phyloP scores from a whole-genome alignment of 768 basidiomycete species.

The Ramaria sp. region DNA sequence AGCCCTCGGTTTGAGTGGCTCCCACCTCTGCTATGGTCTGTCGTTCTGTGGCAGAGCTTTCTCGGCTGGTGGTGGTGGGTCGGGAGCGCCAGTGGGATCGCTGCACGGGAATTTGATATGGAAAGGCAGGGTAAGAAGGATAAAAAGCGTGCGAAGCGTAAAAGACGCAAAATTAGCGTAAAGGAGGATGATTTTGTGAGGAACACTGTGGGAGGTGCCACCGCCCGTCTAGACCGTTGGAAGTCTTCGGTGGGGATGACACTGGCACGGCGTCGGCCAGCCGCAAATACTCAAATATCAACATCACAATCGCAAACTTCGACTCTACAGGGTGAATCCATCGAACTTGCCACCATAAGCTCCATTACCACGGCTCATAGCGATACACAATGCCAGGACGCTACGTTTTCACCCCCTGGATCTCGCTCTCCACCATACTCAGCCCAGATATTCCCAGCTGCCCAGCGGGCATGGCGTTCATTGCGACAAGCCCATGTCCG shows the following conservation, averaged over 20 bases:
- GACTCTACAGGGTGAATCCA: slow-evolving; percentile 1
- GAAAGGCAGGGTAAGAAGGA: slow-evolving; percentile 35
- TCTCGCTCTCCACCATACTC: slow-evolving; percentile 23
- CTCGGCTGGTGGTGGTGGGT: slow-evolving; percentile 99
- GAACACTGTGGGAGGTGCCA: background rate
- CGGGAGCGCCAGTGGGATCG: slow-evolving; percentile 68
- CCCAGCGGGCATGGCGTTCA: slow-evolving; percentile 45
- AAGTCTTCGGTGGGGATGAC: slow-evolving; percentile 11
- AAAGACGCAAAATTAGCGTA: slow-evolving; percentile 11
- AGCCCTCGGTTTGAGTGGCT: slow-evolving; percentile 90
- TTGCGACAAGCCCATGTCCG: slow-evolving; percentile 60
- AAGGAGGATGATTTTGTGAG: background rate
- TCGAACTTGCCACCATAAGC: background rate
- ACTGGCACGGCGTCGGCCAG: slow-evolving; percentile 7
- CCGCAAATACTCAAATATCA: slow-evolving; percentile 11
- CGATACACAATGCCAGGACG: background rate
- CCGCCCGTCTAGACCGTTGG: slow-evolving; percentile 8
- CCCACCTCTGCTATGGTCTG: slow-evolving; percentile 78
- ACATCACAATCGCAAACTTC: background rate
- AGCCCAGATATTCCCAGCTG: slow-evolving; percentile 15
- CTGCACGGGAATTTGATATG: slow-evolving; percentile 52
- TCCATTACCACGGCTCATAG: background rate
- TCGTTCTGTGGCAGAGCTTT: slow-evolving; percentile 96
- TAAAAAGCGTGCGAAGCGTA: slow-evolving; percentile 13
- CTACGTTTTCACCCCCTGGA: slow-evolving; percentile 20